Conservation (phyloP, 352 stramenopile genomes). For the Phytophthora boehmeriae region DNA sequence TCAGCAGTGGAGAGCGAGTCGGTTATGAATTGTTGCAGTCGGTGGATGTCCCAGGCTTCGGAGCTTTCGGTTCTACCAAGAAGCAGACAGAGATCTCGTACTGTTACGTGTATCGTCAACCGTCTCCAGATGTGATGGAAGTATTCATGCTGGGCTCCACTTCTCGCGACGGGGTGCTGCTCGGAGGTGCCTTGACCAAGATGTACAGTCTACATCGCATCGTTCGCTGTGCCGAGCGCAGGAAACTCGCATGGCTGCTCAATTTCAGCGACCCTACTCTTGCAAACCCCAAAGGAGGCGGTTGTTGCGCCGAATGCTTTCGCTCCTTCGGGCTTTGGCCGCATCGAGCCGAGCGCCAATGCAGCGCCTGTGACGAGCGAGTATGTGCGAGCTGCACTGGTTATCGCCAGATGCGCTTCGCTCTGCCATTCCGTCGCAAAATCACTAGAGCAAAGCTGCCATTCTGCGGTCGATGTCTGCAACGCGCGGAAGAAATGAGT, state of each 20-base stretch:
- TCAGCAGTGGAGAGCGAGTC: conserved; percentile 31
- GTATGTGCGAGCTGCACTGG: conserved; percentile 31
- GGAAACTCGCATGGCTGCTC: conserved; percentile 45
- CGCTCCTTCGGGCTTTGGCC: conserved; percentile 33
- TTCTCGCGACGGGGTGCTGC: conserved; percentile 29
- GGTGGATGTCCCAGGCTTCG: conserved; percentile 25
- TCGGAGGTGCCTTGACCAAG: conserved; percentile 31
- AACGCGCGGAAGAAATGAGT: conserved; percentile 35
- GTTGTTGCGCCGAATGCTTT: conserved; percentile 40
- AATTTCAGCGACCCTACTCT: conserved; percentile 34
- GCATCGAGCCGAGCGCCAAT: conserved; percentile 32
- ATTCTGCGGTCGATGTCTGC: conserved; percentile 39
- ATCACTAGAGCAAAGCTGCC: conserved; percentile 27
- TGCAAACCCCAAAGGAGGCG: conserved; percentile 17
- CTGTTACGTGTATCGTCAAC: conserved; percentile 46
- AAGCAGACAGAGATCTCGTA: conserved; percentile 36
- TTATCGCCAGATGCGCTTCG: conserved; percentile 37
- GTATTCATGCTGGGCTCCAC: conserved; percentile 41
- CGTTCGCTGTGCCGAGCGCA: conserved; percentile 27
- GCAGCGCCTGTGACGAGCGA: conserved; percentile 38
- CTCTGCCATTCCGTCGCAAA: conserved; percentile 31
- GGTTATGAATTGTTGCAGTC: conserved; percentile 44
- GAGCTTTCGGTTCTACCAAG: conserved; percentile 14
- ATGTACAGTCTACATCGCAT: conserved; percentile 37
- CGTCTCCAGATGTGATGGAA: conserved; percentile 27